Evolutionary conservation across 805 yeast species (phyloP).

Genomic region (Yarrowia divulgata): DNA sequence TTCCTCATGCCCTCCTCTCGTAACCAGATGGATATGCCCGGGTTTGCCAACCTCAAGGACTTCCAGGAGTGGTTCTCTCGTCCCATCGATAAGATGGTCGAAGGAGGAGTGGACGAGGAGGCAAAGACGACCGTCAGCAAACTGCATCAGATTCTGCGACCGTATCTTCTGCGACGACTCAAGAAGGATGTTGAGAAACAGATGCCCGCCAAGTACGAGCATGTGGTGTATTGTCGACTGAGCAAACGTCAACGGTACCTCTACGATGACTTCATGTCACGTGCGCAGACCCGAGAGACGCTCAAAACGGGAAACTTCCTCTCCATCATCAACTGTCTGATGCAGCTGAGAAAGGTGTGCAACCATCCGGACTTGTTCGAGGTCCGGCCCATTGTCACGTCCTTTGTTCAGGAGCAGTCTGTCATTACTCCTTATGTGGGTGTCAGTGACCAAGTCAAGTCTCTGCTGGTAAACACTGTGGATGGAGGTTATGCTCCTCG

Average conservation of each 20-base stretch:
- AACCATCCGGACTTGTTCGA: constrained; percentile 97
- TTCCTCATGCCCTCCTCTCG: constrained; percentile 93
- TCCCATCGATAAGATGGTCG: constrained; percentile 92
- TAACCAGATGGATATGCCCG: constrained; percentile 71
- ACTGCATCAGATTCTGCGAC: constrained; percentile 91
- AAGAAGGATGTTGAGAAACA: constrained; percentile 98
- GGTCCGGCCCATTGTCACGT: constrained; percentile 91
- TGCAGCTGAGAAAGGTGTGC: constrained; percentile 97
- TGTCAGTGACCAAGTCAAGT: constrained; percentile 54
- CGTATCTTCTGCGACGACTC: constrained; percentile 86
- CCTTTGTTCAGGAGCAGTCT: constrained; percentile 75
- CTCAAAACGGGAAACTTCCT: constrained; percentile 92
- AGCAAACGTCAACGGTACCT: constrained; percentile 90
- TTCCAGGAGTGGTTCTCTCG: constrained; percentile 99
- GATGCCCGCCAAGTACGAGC: constrained; percentile 98
- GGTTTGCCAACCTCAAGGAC: constrained; percentile 94
- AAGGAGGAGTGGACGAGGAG: constrained; percentile 69
- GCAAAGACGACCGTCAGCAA: constrained; percentile 85
- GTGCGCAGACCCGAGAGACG: constrained; percentile 94
- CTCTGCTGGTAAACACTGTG: constrained; percentile 46
- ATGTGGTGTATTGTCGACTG: constrained; percentile 86
- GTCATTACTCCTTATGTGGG: constrained; percentile 60
- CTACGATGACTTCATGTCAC: constrained; percentile 95
- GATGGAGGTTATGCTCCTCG: constrained; percentile 45
- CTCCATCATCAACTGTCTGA: constrained; percentile 93